Base-by-base conservation (phyloP, 441 rosid genomes). In the Flueggea neowawraea region DNA sequence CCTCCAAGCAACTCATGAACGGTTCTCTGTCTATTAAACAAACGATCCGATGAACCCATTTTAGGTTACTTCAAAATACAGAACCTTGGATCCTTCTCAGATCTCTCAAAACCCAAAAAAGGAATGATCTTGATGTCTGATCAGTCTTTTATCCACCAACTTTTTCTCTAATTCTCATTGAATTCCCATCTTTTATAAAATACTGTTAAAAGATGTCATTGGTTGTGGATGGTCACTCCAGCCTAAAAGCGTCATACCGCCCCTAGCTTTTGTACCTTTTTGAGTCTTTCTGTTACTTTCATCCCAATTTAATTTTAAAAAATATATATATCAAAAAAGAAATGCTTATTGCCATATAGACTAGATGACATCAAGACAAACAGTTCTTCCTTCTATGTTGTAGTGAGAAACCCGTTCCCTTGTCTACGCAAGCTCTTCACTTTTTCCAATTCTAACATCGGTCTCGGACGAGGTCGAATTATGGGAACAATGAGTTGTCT, bases 1-100 rank as follows among this genome's bases (percentile, higher is more conserved):
- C 92, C 89, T 36, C 99, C 97, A 12, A 94, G 80, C 75, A 94
- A 77, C 75, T 89, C 85, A 74, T 89, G 91, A 67, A 91, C 57
- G 66, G 79, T 84, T 70, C 66, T 83, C 44, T 83, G 82, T 79
- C 99, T 73, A 65, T 76, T 77, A 69, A 91, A 87, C 80, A 87
- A 65, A 51, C 80, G 87, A 68, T 74, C 74, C 6, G 82, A 69
- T 15, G 85, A 73, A 67, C 65, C 73, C 73, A 69, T 69, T 58
- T 10, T 12, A 33, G 61, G 31, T 12, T 10, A 12, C 13, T 43
- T 28, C 48, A 44, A 48, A 44, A 45, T 16, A 57, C 10, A 52
- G 13, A 47, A 33, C 15, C 54, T 33, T 51, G 66, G 51, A 44
- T 43, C 68, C 68, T 58, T 12, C 62, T 66, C 51, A 43, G 70